Conservation (phyloP, 169 alveolate genomes). For the Cryptosporidium viatorum region DNA sequence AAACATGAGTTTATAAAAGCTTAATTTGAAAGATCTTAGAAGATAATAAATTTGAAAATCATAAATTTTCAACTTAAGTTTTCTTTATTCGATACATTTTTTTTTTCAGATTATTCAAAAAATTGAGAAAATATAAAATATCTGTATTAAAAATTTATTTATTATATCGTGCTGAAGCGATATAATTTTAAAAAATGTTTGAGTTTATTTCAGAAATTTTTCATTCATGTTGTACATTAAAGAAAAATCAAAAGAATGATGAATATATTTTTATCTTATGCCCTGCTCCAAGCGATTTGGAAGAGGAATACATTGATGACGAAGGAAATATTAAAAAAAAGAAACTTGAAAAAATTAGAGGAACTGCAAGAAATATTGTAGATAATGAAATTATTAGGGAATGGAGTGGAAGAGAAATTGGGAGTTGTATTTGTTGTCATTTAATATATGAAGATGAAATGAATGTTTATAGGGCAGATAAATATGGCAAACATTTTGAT, state of each 20-base stretch:
- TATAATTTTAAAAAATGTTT: neutral
- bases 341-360: slow-evolving; percentile 29
- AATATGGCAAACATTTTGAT: neutral
- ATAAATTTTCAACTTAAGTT: neutral
- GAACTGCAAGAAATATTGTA: slow-evolving; percentile 21
- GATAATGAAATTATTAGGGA: slow-evolving; percentile 23
- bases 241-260: slow-evolving; percentile 22
- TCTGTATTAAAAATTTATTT: no score
- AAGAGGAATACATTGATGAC: slow-evolving; percentile 34
- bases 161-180: neutral
- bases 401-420: slow-evolving; percentile 70
- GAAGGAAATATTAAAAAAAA: slow-evolving; percentile 15
- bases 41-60: neutral
- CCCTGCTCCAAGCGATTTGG: slow-evolving; percentile 68
- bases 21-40: neutral
- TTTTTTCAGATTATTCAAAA: neutral
- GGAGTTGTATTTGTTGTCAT: slow-evolving; percentile 63
- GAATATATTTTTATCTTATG: slow-evolving; percentile 51
- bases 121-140: neutral
- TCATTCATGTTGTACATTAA: slow-evolving; percentile 25
- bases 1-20: neutral
- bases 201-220: slow-evolving; percentile 10
- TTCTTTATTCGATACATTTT: neutral
- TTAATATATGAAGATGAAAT: slow-evolving; percentile 54
- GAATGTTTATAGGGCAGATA: neutral